These are phyloP conservation scores for Schoenoplectus tabernaemontani DNA, from an alignment of 202 grass and related monocot species.

Conservation along the genomic window DNA sequence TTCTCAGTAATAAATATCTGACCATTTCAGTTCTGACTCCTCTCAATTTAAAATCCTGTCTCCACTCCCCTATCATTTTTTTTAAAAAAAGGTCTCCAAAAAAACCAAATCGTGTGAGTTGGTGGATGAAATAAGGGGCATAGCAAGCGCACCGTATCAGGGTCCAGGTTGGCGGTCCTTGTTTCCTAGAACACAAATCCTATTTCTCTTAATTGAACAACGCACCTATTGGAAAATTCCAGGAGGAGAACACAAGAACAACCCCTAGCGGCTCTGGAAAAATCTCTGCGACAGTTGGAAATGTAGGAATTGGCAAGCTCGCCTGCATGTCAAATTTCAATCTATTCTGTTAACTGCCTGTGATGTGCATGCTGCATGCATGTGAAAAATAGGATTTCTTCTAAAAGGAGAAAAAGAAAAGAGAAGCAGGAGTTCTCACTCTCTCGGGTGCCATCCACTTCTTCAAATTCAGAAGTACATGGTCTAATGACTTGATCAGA, in stretches of 20 bases:
- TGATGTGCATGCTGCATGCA: too few species aligned
- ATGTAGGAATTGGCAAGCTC: slow-evolving; percentile 36
- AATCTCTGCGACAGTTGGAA: slow-evolving; percentile 56
- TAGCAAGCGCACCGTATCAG: too few species aligned
- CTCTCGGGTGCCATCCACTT: slow-evolving; percentile 61
- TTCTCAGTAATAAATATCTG: too few species aligned
- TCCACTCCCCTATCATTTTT: too few species aligned
- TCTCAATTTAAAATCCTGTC: too few species aligned
- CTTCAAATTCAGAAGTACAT: slow-evolving; percentile 38
- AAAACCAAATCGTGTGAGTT: too few species aligned
- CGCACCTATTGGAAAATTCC: slow-evolving; percentile 82
- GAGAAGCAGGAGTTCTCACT: slow-evolving; percentile 18
- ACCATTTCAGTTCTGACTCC: too few species aligned
- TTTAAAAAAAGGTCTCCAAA: too few species aligned
- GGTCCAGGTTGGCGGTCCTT: too few species aligned
- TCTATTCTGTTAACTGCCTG: too few species aligned
- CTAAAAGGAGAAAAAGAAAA: not conserved
- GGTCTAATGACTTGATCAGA: slow-evolving; percentile 49
- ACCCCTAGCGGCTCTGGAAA: slow-evolving; percentile 80
- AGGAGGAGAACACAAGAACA: slow-evolving; percentile 74
- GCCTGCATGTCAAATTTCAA: slow-evolving; percentile 32
- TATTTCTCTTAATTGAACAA: not conserved
- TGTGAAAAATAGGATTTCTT: too few species aligned
- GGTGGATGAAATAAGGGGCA: too few species aligned
- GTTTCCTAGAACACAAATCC: not conserved